These are phyloP conservation scores for peach (Prunus persica) DNA, from an alignment of 306 rosid genomes.

Conservation along the genomic window Prunus_persica_NCBIv2 NC_034014.1:2972001-2972500, in stretches of 20 bases:
- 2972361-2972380: slow-evolving; percentile 64
- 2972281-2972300: background rate
- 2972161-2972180: background rate
- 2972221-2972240: background rate
- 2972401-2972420: slow-evolving; percentile 73
- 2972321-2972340: background rate
- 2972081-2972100: background rate
- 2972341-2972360: slow-evolving; percentile 46
- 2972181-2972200: background rate
- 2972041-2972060: background rate
- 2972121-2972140: too few species aligned
- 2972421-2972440: slow-evolving; percentile 83
- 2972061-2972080: background rate
- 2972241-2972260: background rate
- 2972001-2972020: background rate
- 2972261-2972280: background rate
- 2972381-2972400: slow-evolving; percentile 76
- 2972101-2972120: background rate
- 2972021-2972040: background rate
- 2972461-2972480: slow-evolving; percentile 82
- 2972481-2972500: slow-evolving; percentile 88
- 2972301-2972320: background rate
- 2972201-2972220: background rate
- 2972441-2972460: slow-evolving; percentile 78
- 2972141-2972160: background rate